Evolutionary conservation across 768 basidiomycete genomes (phyloP), one percentile per base, ranked within the genome.

Genomic region (Exsudoporus frostii): DNA sequence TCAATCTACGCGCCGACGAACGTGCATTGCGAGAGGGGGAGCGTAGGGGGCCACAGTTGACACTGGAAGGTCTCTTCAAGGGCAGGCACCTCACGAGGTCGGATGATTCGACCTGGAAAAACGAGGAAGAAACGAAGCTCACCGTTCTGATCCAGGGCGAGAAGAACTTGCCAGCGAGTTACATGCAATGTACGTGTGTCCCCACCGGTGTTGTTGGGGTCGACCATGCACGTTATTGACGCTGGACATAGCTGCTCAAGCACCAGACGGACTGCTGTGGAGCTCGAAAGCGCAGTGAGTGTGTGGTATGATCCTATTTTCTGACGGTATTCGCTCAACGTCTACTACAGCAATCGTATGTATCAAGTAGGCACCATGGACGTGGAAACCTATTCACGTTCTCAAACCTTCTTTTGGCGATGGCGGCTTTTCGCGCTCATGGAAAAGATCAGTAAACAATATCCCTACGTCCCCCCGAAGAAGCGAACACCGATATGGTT

Each of bases 401-500:
- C 83, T 57, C 68, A 68, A 45, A 74, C 77, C 38, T 87, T 82
- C 57, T 63, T 87, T 38, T 72, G 74, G 34, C 76, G 78, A 38
- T 84, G 77, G 59, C 78, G 76, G 19, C 71, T 82, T 1, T 59
- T 80, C 22, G 71, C 69, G 1, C 59, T 80, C 36, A 76, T 88
- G 54, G 59, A 73, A 0, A 67, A 78, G 25, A 75, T 85, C n/a
- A 58, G 71, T 45, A 51, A 64, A 15, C 69, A 54, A 1, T 73
- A 79, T 48, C 56, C 53, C 5, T 17, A 65, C 19, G 73, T 74
- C 1, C 65, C 74, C 0, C 2, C 69, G 5, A 63, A 70, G 41
- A 56, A 70, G 5, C 76, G 80, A 19, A 78, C 76, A 0, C 75
- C 83, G 14, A 66, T 73, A n/a, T 83, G 77, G 76, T 73, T 82